Conservation (phyloP, 2,329 filamentous ascomycete genomes). For the Fusarium kyushuense region DNA sequence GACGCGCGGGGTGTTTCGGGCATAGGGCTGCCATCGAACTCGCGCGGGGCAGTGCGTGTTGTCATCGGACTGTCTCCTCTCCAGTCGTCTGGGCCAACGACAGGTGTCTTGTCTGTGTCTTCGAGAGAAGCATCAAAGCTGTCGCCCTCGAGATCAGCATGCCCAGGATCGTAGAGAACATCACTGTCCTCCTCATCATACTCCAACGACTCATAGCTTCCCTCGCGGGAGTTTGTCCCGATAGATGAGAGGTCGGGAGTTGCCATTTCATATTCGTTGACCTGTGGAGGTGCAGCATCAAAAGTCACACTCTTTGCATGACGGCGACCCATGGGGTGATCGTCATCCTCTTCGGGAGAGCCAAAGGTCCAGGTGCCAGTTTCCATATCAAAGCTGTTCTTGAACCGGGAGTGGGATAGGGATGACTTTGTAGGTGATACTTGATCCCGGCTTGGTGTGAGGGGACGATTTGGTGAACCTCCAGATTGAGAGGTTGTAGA, state of each 20-base stretch:
- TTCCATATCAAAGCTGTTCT: conserved; percentile 76
- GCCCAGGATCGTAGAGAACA: conserved; percentile 65
- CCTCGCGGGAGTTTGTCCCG: conserved; percentile 89
- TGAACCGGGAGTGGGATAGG: conserved; percentile 75
- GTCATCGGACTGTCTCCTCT: conserved; percentile 73
- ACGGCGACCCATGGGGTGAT: conserved; percentile 75
- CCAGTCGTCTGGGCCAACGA: conserved; percentile 98
- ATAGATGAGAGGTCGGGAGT: conserved; percentile 96
- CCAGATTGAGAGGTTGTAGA: conserved; percentile 54
- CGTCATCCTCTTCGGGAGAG: conserved; percentile 67
- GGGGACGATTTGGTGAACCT: conserved; percentile 46
- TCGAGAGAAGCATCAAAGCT: conserved; percentile 97
- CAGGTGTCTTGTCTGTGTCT: conserved; percentile 96
- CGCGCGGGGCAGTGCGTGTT: conserved; percentile 44
- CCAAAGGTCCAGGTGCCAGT: conserved; percentile 77
- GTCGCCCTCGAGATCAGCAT: conserved; percentile 70
- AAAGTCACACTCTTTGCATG: conserved; percentile 98
- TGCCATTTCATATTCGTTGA: conserved; percentile 98
- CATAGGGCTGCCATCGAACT: conserved; percentile 77
- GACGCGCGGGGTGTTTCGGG: conserved; percentile 61
- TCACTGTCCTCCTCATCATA: conserved; percentile 79
- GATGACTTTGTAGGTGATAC: conserved; percentile 90
- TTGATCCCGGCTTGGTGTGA: conserved; percentile 75
- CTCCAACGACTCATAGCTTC: conserved; percentile 89
- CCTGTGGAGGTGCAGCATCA: conserved; percentile 89